Conservation (phyloP, 2,329 filamentous ascomycete genomes). For the Peltaster fructicola region DNA sequence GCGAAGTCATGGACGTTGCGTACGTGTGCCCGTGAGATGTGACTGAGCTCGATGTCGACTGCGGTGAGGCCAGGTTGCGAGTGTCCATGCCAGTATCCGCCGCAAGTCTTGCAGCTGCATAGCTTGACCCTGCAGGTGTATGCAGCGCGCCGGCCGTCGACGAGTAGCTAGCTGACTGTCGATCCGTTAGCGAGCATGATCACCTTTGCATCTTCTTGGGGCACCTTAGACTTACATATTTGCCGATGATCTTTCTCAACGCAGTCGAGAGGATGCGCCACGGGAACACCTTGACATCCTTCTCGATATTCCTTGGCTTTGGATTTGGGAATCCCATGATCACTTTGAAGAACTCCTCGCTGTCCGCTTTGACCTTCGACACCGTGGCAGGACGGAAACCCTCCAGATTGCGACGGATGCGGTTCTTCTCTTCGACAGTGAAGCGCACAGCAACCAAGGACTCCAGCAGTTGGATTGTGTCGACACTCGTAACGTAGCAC, state of each 20-base stretch:
- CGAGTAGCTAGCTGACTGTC: constrained; percentile 51
- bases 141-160: constrained; percentile 39
- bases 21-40: constrained; percentile 17
- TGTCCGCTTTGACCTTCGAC: constrained; percentile 80
- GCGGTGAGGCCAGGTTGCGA: constrained; percentile 14
- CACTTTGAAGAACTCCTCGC: constrained; percentile 94
- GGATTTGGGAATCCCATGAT: constrained; percentile 96
- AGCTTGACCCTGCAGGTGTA: constrained; percentile 12
- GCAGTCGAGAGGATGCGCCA: constrained; percentile 81
- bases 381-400: constrained; percentile 86
- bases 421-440: constrained; percentile 95
- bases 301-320: constrained; percentile 95
- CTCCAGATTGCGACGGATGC: constrained; percentile 87
- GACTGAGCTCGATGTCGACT: constrained; percentile 16
- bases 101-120: constrained; percentile 19
- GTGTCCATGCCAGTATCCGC: constrained; percentile 32
- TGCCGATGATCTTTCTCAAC: constrained; percentile 94
- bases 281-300: constrained; percentile 96
- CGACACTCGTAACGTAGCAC: constrained; percentile 88
- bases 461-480: constrained; percentile 90
- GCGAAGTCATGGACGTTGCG: constrained; percentile 12
- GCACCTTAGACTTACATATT: constrained; percentile 50
- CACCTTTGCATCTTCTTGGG: constrained; percentile 16
- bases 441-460: constrained; percentile 74
- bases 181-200: no score